Evolutionary conservation across 176 grass and related monocot genomes (phyloP).

Genomic region (Phoenix roebelenii): DNA sequence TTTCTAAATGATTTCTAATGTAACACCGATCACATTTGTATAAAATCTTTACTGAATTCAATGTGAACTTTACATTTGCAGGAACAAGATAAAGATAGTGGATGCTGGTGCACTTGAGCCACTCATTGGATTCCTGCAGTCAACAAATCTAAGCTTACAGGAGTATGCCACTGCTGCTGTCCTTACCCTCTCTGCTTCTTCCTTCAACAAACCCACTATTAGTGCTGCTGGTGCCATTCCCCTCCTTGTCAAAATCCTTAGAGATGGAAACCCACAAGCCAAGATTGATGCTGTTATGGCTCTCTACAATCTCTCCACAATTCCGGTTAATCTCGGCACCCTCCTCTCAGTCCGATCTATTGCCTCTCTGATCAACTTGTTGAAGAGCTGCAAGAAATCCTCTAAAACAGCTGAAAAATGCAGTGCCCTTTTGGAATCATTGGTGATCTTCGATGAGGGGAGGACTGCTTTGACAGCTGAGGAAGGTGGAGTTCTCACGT

Average conservation of each 20-base stretch:
- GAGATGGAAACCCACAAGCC: conserved; percentile 67
- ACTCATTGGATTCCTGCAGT: conserved; percentile 55
- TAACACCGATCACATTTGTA: no score
- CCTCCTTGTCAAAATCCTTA: conserved; percentile 62
- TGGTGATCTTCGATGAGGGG: conserved; percentile 63
- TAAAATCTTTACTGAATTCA: no score
- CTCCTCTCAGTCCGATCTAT: conserved; percentile 60
- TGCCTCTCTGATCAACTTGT: conserved; percentile 42
- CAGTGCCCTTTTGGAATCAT: conserved; percentile 66
- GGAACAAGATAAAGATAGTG: conserved; percentile 84
- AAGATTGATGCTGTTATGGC: conserved; percentile 72
- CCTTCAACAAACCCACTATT: conserved; percentile 53
- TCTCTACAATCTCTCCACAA: conserved; percentile 81
- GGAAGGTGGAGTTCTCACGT: conserved; percentile 61
- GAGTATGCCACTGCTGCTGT: conserved; percentile 79
- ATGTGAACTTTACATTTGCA: conserved; percentile 19
- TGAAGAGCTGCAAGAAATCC: conserved; percentile 58
- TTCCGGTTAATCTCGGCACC: conserved; percentile 39
- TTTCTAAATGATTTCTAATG: no score
- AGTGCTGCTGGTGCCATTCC: conserved; percentile 58
- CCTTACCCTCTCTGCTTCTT: conserved; percentile 82
- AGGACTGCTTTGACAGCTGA: conserved; percentile 42
- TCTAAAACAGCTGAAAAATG: conserved; percentile 72
- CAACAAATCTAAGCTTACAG: conserved; percentile 55
- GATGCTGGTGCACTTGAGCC: conserved; percentile 62